Conservation (phyloP, 495 filamentous ascomycete species). For the Echria macrotheca region DNA sequence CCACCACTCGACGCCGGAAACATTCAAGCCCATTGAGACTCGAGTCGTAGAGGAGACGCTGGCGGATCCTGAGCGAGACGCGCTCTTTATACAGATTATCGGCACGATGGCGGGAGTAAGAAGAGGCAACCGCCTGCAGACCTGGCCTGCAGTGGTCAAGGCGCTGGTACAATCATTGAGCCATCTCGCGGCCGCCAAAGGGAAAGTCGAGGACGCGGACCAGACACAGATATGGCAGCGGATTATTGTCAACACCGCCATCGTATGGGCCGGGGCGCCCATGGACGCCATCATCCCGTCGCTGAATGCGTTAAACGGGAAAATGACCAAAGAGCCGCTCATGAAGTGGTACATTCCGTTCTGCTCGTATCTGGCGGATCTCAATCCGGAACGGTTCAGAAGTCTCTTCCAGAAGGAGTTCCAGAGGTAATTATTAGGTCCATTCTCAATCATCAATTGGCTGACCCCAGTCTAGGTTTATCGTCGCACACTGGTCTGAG, state of each 20-base stretch:
- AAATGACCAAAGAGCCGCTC: constrained; percentile 57
- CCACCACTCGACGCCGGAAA: constrained; percentile 72
- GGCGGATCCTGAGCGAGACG: constrained; percentile 38
- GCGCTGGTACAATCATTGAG: constrained; percentile 52
- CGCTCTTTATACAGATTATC: constrained; percentile 55
- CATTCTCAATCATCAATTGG: not conserved
- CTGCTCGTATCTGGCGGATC: constrained; percentile 69
- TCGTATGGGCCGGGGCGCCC: constrained; percentile 68
- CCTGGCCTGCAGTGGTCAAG: constrained; percentile 65
- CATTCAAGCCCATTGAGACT: constrained; percentile 54
- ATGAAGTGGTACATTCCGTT: constrained; percentile 73
- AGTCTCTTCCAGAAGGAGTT: constrained; percentile 73
- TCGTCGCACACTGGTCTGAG: constrained; percentile 64
- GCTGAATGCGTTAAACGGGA: constrained; percentile 55
- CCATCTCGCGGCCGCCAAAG: constrained; percentile 28
- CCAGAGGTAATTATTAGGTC: constrained; percentile 52
- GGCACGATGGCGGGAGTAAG: constrained; percentile 66
- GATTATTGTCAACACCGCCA: constrained; percentile 56
- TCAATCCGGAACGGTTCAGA: constrained; percentile 70
- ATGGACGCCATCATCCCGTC: constrained; percentile 72
- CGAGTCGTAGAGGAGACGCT: constrained; percentile 45
- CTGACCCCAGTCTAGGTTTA: constrained; percentile 49
- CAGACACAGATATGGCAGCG: constrained; percentile 47
- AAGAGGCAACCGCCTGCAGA: constrained; percentile 65
- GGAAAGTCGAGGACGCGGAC: constrained; percentile 34